Conservation (phyloP, 768 basidiomycete genomes). For the Dioszegia aurantiaca region DNA sequence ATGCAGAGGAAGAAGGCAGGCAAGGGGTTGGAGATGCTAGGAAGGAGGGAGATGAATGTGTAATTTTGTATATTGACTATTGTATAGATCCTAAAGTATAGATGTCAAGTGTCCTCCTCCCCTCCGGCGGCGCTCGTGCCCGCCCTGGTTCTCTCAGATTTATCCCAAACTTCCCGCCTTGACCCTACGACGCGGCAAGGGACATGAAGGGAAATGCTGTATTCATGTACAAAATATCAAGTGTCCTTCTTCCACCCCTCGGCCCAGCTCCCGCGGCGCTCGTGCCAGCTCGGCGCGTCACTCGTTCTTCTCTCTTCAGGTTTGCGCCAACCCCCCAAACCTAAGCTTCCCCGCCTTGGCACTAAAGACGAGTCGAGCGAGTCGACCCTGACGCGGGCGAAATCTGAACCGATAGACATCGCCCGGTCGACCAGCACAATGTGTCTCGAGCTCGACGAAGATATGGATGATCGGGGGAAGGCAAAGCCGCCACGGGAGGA, state of each 20-base stretch:
- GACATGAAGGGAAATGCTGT: no score
- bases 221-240: background rate
- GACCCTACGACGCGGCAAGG: no score
- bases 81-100: no score
- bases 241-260: conserved; percentile 25
- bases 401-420: conserved; percentile 9
- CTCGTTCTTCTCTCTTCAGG: background rate
- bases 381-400: conserved; percentile 16
- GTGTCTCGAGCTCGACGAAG: background rate
- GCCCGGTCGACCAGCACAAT: background rate
- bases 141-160: no score
- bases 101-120: no score
- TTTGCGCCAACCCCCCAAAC: background rate
- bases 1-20: conserved; percentile 37
- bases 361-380: conserved; percentile 33
- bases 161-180: no score
- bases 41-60: background rate
- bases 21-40: conserved; percentile 34
- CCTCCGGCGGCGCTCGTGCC: no score
- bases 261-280: conserved; percentile 40
- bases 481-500: conserved; percentile 9
- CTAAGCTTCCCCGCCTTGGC: conserved; percentile 11
- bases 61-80: no score
- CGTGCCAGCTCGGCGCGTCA: no score
- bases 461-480: conserved; percentile 4